phyloP scores from a whole-genome alignment of 805 yeast species.

The Kockiozyma suomiensis region DNA sequence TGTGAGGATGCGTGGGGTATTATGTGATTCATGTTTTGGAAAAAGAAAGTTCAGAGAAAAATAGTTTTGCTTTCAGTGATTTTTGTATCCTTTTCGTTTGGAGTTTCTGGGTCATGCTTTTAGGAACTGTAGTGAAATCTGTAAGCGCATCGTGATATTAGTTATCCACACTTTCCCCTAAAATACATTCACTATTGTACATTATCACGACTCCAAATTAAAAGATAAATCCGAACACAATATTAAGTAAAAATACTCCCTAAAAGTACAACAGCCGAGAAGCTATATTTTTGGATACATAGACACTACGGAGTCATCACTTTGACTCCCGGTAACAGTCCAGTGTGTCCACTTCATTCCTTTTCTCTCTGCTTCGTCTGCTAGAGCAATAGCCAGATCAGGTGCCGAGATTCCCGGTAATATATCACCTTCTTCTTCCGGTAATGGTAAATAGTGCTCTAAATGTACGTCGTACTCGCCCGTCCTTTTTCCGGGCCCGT shows the following conservation, averaged over 20 bases:
- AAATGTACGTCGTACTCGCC: constrained; percentile 16
- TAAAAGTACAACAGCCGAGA: neutral
- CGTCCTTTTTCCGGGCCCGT: constrained; percentile 19
- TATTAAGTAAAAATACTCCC: no score
- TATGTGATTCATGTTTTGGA: constrained; percentile 40
- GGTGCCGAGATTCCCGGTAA: constrained; percentile 17
- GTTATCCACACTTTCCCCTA: neutral
- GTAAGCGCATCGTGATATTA: neutral
- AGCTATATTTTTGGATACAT: constrained; percentile 7
- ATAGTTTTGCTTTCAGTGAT: no score
- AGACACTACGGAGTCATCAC: constrained; percentile 9
- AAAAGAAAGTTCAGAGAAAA: no score
- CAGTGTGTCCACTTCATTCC: constrained; percentile 15
- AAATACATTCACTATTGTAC: neutral
- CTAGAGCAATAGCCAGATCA: constrained; percentile 20
- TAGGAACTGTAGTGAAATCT: neutral
- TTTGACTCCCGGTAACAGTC: constrained; percentile 18
- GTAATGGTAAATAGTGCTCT: constrained; percentile 3
- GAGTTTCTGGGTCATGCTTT: neutral
- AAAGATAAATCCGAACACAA: no score
- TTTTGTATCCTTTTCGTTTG: neutral
- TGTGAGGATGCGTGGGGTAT: constrained; percentile 98
- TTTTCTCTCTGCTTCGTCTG: constrained; percentile 14
- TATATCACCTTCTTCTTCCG: constrained; percentile 5
- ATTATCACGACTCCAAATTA: neutral